Percentiles rank a stretch among this genome's conserved stretches.
These are phyloP conservation scores for Neurospora discreta DNA, from an alignment of 495 filamentous ascomycete species.

Conservation along the genomic window DNA sequence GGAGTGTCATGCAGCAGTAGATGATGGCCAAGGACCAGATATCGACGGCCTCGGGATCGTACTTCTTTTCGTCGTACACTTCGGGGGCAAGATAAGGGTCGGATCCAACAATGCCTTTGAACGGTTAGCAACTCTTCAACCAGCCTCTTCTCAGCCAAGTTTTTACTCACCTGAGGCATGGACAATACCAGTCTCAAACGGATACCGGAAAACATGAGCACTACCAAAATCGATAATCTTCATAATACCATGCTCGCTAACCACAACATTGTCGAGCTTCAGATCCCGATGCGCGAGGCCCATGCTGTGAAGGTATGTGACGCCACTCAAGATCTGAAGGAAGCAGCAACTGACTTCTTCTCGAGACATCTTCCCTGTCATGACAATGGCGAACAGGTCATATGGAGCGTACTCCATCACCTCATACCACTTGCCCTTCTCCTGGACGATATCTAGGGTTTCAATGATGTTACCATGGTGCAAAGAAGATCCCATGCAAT, in stretches of 20 bases:
- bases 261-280: constrained; percentile 96
- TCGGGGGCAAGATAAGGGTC: constrained; percentile 96
- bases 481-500: constrained; percentile 93
- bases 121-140: constrained; percentile 2
- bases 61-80: constrained; percentile 89
- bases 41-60: constrained; percentile 88
- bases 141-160: neutral
- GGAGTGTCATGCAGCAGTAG: constrained; percentile 96
- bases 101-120: constrained; percentile 87
- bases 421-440: constrained; percentile 93
- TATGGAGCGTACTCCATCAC: constrained; percentile 99
- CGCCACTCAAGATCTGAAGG: constrained; percentile 87
- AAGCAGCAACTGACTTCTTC: constrained; percentile 87
- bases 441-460: constrained; percentile 91
- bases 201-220: constrained; percentile 92
- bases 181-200: constrained; percentile 89
- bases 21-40: constrained; percentile 98
- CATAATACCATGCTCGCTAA: constrained; percentile 96
- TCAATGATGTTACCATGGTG: constrained; percentile 99
- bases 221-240: constrained; percentile 99
- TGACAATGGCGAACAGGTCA: constrained; percentile 96
- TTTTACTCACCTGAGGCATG: constrained; percentile 64
- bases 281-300: constrained; percentile 91
- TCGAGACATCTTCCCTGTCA: constrained; percentile 96
- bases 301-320: constrained; percentile 97